A percentile compares a stretch with the other conserved stretches of the same genome.
These are phyloP conservation scores for Pythium diclinum DNA, from an alignment of 352 stramenopile species.

Conservation along the genomic window DNA sequence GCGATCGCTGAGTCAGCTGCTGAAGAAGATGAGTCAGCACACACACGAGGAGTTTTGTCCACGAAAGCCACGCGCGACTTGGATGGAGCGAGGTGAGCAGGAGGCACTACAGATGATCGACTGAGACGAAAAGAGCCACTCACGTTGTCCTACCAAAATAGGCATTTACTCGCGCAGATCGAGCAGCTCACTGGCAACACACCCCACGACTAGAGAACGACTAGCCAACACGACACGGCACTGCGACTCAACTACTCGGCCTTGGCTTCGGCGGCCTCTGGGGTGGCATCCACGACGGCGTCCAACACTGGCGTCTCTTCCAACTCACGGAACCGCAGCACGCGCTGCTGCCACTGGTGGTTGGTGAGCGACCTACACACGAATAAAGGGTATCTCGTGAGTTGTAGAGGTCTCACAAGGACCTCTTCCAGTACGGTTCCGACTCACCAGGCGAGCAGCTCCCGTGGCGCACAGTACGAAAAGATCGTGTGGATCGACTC, in stretches of 20 bases:
- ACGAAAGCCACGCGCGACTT: slow-evolving; percentile 44
- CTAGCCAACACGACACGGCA: neutral
- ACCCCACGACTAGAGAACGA: neutral
- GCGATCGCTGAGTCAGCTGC: slow-evolving; percentile 2
- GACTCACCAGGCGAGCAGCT: slow-evolving; percentile 25
- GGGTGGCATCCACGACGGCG: neutral
- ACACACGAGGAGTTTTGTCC: slow-evolving; percentile 18
- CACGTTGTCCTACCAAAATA: neutral
- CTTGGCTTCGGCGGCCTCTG: neutral
- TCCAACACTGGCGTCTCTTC: neutral
- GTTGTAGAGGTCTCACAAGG: neutral
- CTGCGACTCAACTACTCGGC: neutral
- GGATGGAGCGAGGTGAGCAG: slow-evolving; percentile 38
- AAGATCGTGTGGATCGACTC: slow-evolving; percentile 17
- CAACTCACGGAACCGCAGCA: slow-evolving; percentile 6
- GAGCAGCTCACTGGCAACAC: slow-evolving; percentile 7
- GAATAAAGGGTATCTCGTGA: neutral
- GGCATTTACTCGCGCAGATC: slow-evolving; percentile 16
- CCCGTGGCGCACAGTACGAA: slow-evolving; percentile 16
- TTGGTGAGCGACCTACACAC: slow-evolving; percentile 20
- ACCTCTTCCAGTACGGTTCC: too few relatives aligned
- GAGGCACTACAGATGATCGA: neutral
- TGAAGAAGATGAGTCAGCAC: neutral
- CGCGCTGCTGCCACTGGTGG: slow-evolving; percentile 21
- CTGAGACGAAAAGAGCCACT: too few relatives aligned